These are phyloP conservation scores for Phytopythium litorale DNA, from an alignment of 352 stramenopile genomes.

Conservation along the genomic window DNA sequence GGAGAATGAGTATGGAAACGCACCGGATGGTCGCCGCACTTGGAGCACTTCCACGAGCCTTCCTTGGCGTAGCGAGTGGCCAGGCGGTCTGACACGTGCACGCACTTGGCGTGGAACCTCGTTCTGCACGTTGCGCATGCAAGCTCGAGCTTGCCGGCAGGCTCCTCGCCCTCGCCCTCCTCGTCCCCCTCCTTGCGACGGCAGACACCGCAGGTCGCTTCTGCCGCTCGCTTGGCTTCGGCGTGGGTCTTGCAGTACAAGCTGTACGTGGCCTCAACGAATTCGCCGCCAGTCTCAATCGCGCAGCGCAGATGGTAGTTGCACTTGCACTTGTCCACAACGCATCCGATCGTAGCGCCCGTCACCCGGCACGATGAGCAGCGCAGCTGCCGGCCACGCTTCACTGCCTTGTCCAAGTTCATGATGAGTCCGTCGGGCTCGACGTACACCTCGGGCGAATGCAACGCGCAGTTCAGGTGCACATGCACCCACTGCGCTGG, in stretches of 20 bases:
- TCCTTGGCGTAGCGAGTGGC: conserved; percentile 53
- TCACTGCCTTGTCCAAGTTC: conserved; percentile 72
- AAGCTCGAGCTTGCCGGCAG: conserved; percentile 29
- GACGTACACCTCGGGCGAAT: conserved; percentile 81
- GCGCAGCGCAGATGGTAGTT: conserved; percentile 83
- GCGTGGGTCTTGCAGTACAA: conserved; percentile 73
- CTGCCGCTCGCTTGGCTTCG: conserved; percentile 30
- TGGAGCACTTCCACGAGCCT: conserved; percentile 5
- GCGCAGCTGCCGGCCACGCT: conserved; percentile 70
- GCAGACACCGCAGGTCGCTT: conserved; percentile 44
- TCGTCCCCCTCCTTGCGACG: conserved; percentile 31
- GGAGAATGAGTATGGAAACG: not conserved
- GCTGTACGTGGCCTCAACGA: conserved; percentile 66
- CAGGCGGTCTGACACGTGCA: conserved; percentile 75
- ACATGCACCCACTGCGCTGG: conserved; percentile 62
- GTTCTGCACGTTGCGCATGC: conserved; percentile 58
- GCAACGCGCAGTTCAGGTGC: conserved; percentile 79
- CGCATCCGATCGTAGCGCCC: conserved; percentile 73
- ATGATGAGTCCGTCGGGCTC: conserved; percentile 79
- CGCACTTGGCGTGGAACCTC: conserved; percentile 76
- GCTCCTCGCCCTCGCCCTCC: conserved; percentile 29
- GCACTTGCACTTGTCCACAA: conserved; percentile 68
- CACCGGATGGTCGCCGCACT: conserved; percentile 3
- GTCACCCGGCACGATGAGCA: conserved; percentile 64
- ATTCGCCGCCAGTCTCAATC: conserved; percentile 64